Evolutionary conservation across 805 yeast species (phyloP).

Genomic region (Starmerella powellii): DNA sequence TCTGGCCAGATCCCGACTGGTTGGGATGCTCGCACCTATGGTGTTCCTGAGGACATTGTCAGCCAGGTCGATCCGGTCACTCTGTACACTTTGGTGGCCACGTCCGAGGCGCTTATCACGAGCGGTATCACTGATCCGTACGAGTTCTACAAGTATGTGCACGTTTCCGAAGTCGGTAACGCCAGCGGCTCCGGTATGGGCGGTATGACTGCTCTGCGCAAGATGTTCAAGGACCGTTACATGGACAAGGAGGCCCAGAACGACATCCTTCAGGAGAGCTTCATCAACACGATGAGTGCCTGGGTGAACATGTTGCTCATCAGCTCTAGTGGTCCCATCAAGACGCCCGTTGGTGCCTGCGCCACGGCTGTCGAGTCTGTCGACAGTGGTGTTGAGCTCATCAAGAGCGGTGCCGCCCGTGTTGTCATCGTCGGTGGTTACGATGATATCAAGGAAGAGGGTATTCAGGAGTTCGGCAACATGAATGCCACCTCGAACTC

Average conservation of each 20-base stretch:
- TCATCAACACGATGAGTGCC: conserved; percentile 97
- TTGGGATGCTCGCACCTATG: conserved; percentile 91
- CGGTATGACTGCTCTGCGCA: conserved; percentile 93
- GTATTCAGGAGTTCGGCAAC: conserved; percentile 93
- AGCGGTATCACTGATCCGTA: conserved; percentile 97
- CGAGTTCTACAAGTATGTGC: conserved; percentile 96
- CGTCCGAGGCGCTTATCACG: conserved; percentile 84
- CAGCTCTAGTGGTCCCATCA: conserved; percentile 96
- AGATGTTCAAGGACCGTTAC: conserved; percentile 94
- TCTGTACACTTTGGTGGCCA: conserved; percentile 79
- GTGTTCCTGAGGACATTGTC: conserved; percentile 86
- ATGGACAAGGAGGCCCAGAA: conserved; percentile 90
- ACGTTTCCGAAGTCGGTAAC: conserved; percentile 97
- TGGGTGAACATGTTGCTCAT: conserved; percentile 98
- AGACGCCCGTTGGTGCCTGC: conserved; percentile 99
- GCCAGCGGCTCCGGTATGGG: conserved; percentile 99
- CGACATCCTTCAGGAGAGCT: conserved; percentile 94
- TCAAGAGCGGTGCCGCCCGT: conserved; percentile 87
- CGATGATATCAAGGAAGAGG: conserved; percentile 99
- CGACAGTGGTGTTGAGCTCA: conserved; percentile 90
- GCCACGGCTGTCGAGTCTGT: conserved; percentile 98
- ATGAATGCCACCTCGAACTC: conserved; percentile 98
- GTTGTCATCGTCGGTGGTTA: conserved; percentile 96
- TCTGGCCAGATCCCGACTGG: conserved; percentile 98
- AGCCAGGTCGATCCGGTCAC: conserved; percentile 95